A percentile compares a stretch with the other conserved stretches of the same genome.
Conservation (phyloP, 805 yeast genomes). For the Monosporozyma unispora region DNA sequence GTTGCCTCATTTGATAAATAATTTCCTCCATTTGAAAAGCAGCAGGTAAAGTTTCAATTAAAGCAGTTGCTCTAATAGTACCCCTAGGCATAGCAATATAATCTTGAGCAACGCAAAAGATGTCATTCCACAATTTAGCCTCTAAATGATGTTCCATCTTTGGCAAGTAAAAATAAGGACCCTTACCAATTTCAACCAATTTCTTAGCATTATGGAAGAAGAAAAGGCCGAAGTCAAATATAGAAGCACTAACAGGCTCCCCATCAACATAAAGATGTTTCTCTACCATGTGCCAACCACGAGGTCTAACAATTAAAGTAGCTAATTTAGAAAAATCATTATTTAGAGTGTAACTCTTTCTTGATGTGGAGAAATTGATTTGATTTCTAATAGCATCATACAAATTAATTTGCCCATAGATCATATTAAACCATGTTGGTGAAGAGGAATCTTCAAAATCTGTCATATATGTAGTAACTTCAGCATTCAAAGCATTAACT, state of each 20-base stretch:
- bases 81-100: conserved; percentile 60
- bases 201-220: conserved; percentile 67
- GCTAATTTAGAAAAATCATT: conserved; percentile 37
- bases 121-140: conserved; percentile 76
- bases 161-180: conserved; percentile 76
- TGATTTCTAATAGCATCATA: conserved; percentile 68
- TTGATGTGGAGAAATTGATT: conserved; percentile 40
- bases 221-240: conserved; percentile 70
- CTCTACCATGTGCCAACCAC: conserved; percentile 83
- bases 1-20: conserved; percentile 65
- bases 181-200: conserved; percentile 53
- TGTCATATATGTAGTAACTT: conserved; percentile 76
- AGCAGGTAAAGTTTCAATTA: conserved; percentile 77
- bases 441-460: conserved; percentile 83
- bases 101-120: conserved; percentile 70
- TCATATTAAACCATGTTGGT: conserved; percentile 74
- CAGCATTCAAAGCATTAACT: conserved; percentile 69
- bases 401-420: conserved; percentile 73
- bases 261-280: conserved; percentile 62
- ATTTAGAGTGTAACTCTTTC: conserved; percentile 41
- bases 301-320: conserved; percentile 73
- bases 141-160: conserved; percentile 82
- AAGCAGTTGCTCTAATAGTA: conserved; percentile 69
- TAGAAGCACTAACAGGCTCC: conserved; percentile 68
- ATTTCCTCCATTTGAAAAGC: conserved; percentile 84